These are phyloP conservation scores for Penicillium sp. DNA, from an alignment of 2,329 filamentous ascomycete genomes.

Conservation along the genomic window DNA sequence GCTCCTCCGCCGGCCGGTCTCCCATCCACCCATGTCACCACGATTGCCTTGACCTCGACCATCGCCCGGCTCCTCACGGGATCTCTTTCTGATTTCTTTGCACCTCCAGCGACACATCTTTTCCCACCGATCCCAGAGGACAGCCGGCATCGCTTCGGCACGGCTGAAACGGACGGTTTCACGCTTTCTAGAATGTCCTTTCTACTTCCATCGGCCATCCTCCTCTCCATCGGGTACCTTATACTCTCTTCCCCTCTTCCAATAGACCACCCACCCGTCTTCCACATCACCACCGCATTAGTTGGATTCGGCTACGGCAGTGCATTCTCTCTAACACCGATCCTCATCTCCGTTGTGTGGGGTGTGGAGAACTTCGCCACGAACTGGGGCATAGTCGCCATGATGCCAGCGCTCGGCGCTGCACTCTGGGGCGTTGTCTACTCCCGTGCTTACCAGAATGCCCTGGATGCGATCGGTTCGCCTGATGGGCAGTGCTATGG, in stretches of 20 bases:
- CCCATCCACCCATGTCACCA: conserved; percentile 81
- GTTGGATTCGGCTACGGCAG: conserved; percentile 92
- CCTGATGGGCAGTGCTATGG: conserved; percentile 72
- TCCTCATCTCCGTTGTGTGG: conserved; percentile 96
- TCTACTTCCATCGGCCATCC: conserved; percentile 69
- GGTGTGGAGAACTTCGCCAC: conserved; percentile 98
- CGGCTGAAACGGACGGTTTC: conserved; percentile 41
- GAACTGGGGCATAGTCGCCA: conserved; percentile 94
- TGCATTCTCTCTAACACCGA: conserved; percentile 82
- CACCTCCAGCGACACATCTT: conserved; percentile 63
- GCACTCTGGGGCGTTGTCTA: conserved; percentile 92
- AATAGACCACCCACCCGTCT: conserved; percentile 71
- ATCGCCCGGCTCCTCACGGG: conserved; percentile 87
- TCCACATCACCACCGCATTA: conserved; percentile 80
- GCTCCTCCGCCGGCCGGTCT: conserved; percentile 56
- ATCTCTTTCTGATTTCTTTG: conserved; percentile 82
- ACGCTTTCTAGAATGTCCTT: conserved; percentile 76
- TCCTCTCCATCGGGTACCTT: conserved; percentile 74
- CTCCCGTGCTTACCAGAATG: conserved; percentile 50
- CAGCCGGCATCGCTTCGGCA: conserved; percentile 33
- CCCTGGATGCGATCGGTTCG: conserved; percentile 36
- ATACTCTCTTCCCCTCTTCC: conserved; percentile 78
- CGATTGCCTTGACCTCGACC: conserved; percentile 86
- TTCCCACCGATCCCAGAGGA: conserved; percentile 50
- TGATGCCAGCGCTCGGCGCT: conserved; percentile 83